Conservation (phyloP, 164 flowering plant species). For the Buxus sempervirens region DNA sequence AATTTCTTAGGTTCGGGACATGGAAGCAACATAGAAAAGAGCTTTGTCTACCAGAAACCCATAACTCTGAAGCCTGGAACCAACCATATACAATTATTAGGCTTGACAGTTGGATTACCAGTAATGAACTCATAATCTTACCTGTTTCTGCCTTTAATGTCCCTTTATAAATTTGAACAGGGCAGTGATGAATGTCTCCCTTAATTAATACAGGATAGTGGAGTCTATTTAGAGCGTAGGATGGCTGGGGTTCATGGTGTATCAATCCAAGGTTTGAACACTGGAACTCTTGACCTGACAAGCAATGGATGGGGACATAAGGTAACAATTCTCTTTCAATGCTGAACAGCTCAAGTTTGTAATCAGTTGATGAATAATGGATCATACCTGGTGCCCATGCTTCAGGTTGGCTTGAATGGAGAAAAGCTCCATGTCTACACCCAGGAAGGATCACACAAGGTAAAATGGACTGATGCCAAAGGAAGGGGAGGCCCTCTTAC, state of each 20-base stretch:
- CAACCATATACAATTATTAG: constrained; percentile 57
- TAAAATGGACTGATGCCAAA: constrained; percentile 44
- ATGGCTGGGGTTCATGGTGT: constrained; percentile 59
- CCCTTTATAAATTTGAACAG: neutral
- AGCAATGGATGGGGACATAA: constrained; percentile 61
- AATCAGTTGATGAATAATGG: neutral
- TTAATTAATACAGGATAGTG: constrained; percentile 63
- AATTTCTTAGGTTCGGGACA: constrained; percentile 53
- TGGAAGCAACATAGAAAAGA: constrained; percentile 64
- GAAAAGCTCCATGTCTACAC: constrained; percentile 48
- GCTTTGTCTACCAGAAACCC: constrained; percentile 42
- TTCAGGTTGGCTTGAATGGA: constrained; percentile 67
- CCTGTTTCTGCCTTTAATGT: neutral
- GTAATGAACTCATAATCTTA: constrained; percentile 30
- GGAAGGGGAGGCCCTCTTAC: constrained; percentile 39
- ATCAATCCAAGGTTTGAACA: constrained; percentile 60
- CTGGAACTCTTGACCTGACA: constrained; percentile 79
- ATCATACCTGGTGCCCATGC: neutral
- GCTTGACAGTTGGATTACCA: constrained; percentile 64
- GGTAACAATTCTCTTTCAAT: constrained; percentile 31
- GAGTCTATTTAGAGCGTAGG: constrained; percentile 79
- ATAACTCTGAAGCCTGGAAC: constrained; percentile 46
- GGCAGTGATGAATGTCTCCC: neutral
- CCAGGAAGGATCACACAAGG: constrained; percentile 50
- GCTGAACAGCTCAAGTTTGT: neutral